These are phyloP conservation scores for Posidonia australis DNA, from an alignment of 106 monocot genomes.

Conservation along the genomic window DNA sequence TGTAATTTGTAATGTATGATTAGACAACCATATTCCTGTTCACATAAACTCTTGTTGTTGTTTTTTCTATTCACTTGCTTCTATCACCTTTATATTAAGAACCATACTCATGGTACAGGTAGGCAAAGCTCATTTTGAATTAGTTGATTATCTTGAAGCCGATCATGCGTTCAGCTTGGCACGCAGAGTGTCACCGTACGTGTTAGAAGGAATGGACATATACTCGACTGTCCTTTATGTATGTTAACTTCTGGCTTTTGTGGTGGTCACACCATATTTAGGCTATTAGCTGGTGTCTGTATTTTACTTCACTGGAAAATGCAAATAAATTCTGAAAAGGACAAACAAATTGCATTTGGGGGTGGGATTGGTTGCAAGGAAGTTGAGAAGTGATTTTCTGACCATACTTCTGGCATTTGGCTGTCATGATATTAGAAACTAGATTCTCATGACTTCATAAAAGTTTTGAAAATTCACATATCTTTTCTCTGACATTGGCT, in stretches of 20 bases:
- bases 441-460: too few species aligned
- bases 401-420: too few species aligned
- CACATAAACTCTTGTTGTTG: too few species aligned
- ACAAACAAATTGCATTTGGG: background rate
- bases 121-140: slow-evolving; percentile 84
- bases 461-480: too few species aligned
- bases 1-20: too few species aligned
- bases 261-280: background rate
- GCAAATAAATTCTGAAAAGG: background rate
- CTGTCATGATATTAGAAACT: too few species aligned
- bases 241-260: slow-evolving; percentile 1
- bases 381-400: too few species aligned
- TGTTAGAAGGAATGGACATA: slow-evolving; percentile 88
- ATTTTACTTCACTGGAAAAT: background rate
- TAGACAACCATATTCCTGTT: too few species aligned
- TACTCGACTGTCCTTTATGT: slow-evolving; percentile 97
- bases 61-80: too few species aligned
- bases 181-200: slow-evolving; percentile 65
- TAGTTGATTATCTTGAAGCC: slow-evolving; percentile 87
- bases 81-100: background rate
- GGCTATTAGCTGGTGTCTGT: background rate
- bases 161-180: slow-evolving; percentile 76
- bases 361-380: background rate
- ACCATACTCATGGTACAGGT: slow-evolving; percentile 40
- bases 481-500: too few species aligned